A percentile compares a stretch with the other conserved stretches of the same genome.
Conservation (phyloP, 2,329 filamentous ascomycete species). For the Harringtonia aguacate region DNA sequence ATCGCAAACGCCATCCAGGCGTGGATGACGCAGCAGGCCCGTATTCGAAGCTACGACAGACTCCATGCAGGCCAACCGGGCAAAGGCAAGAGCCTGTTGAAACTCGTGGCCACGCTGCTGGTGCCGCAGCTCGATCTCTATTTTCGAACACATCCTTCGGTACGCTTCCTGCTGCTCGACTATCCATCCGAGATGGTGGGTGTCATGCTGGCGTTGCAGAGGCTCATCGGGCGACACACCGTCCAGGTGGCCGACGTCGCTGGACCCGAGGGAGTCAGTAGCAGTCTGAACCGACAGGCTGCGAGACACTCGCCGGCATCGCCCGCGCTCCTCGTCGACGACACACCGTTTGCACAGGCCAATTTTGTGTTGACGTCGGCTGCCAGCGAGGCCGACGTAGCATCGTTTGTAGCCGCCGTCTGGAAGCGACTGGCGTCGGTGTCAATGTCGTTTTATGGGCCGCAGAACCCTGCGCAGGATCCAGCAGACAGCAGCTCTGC, state of each 20-base stretch:
- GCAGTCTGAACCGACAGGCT: background rate
- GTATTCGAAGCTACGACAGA: no score
- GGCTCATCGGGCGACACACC: slow-evolving; percentile 42
- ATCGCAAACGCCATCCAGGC: slow-evolving; percentile 50
- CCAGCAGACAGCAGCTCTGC: no score
- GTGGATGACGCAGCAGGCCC: slow-evolving; percentile 27
- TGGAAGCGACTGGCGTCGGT: slow-evolving; percentile 34
- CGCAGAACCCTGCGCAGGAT: background rate
- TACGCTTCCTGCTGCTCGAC: slow-evolving; percentile 47
- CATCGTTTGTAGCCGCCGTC: slow-evolving; percentile 41
- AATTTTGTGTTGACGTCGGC: slow-evolving; percentile 47
- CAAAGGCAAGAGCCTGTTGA: no score
- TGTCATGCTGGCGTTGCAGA: slow-evolving; percentile 46
- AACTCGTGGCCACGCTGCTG: slow-evolving; percentile 35
- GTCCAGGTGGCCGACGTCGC: slow-evolving; percentile 48
- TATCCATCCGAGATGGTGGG: slow-evolving; percentile 46
- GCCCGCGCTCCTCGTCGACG: slow-evolving; percentile 10
- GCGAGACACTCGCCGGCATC: background rate
- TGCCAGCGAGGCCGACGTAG: slow-evolving; percentile 42
- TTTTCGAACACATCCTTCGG: slow-evolving; percentile 38
- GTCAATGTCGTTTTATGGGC: slow-evolving; percentile 12
- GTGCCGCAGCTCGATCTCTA: slow-evolving; percentile 52
- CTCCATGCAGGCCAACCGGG: no score
- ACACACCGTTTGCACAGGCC: slow-evolving; percentile 33
- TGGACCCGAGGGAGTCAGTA: background rate